Percentiles rank a stretch among this genome's conserved stretches.
These are phyloP conservation scores for Neonectria sp. DNA, from an alignment of 2,329 filamentous ascomycete genomes.

Conservation along the genomic window DNA sequence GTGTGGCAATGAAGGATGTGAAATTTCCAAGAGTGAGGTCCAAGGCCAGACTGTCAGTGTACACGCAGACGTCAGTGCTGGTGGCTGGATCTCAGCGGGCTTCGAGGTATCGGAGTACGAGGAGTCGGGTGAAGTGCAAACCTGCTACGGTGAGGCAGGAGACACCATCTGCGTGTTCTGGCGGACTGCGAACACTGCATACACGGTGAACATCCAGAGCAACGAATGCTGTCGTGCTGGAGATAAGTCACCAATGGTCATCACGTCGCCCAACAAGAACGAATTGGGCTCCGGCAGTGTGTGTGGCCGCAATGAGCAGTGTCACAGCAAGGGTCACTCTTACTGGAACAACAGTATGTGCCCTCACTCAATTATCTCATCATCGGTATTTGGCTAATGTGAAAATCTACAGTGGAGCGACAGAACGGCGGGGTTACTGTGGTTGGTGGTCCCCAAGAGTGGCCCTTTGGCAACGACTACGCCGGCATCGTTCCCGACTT, in stretches of 20 bases:
- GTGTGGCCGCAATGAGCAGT: conserved; percentile 14
- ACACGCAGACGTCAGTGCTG: not conserved
- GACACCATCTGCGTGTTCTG: conserved; percentile 10
- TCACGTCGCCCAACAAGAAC: not conserved
- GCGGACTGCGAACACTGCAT: conserved; percentile 1
- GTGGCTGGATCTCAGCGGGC: conserved; percentile 1
- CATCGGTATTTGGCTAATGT: not conserved
- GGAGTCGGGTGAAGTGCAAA: not conserved
- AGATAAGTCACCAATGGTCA: not conserved
- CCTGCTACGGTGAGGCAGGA: conserved; percentile 1
- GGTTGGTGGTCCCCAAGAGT: not conserved
- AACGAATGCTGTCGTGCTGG: not conserved
- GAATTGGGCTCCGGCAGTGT: not conserved
- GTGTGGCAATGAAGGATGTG: conserved; percentile 1
- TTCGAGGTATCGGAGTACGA: conserved; percentile 6
- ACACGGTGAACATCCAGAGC: not conserved
- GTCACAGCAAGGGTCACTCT: not conserved
- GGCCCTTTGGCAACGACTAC: not conserved
- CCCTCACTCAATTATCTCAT: conserved; percentile 26
- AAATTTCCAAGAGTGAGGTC: conserved; percentile 4
- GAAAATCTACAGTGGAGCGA: not conserved
- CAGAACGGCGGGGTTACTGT: not conserved
- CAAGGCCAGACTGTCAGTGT: not conserved
- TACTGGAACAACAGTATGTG: conserved; percentile 11
- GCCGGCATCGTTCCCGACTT: not conserved